Percentiles rank a stretch among this genome's conserved stretches.
Conservation (phyloP, 2,329 filamentous ascomycete species). For the Lachnellula suecica region DNA sequence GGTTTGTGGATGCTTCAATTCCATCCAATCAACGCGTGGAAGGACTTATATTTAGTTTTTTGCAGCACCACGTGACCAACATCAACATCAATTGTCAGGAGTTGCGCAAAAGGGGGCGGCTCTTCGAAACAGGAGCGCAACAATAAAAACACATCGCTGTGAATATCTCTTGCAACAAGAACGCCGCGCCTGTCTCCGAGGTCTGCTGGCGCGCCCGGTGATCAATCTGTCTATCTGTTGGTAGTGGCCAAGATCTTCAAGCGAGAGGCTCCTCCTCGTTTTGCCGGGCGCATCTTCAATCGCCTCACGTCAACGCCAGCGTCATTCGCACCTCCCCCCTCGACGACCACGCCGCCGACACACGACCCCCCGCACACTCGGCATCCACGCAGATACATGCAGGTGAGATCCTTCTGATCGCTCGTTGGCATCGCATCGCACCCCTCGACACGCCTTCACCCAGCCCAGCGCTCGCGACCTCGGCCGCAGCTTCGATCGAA, state of each 20-base stretch:
- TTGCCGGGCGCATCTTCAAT: background rate
- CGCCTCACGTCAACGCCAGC: slow-evolving; percentile 3
- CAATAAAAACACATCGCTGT: too few relatives aligned
- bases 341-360: background rate
- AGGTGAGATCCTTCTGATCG: background rate
- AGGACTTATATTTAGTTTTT: background rate
- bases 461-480: slow-evolving; percentile 15
- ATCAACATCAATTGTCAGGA: background rate
- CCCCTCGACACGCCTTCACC: slow-evolving; percentile 5
- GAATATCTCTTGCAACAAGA: too few relatives aligned
- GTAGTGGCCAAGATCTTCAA: background rate
- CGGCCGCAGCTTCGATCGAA: slow-evolving; percentile 20
- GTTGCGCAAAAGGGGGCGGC: background rate
- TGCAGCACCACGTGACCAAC: background rate
- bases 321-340: background rate
- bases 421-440: slow-evolving; percentile 10
- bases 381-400: slow-evolving; percentile 10
- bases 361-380: background rate
- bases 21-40: background rate
- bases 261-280: slow-evolving; percentile 1
- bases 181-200: too few relatives aligned
- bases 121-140: too few relatives aligned
- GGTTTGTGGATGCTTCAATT: background rate
- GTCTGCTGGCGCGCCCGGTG: too few relatives aligned
- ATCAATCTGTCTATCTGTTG: too few relatives aligned